Evolutionary conservation across 495 filamentous ascomycete genomes (phyloP).

Genomic region (Trichoderma reesei): DNA sequence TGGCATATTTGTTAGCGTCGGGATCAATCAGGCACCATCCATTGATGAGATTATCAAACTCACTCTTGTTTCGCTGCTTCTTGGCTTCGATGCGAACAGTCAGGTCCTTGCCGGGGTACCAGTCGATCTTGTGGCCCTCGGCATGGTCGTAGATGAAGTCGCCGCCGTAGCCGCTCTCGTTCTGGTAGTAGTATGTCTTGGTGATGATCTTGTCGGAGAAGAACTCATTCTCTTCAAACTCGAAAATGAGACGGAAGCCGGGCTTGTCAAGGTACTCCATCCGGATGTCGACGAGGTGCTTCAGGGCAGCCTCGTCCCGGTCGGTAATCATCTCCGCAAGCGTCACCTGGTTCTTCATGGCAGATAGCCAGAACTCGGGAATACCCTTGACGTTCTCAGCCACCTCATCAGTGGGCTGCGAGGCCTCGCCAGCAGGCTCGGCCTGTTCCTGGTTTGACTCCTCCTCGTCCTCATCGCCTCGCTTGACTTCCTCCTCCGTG

Average conservation of each 20-base stretch:
- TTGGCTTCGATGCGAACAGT: conserved; percentile 94
- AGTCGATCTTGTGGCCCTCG: conserved; percentile 94
- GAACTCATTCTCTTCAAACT: conserved; percentile 88
- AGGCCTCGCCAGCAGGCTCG: conserved; percentile 34
- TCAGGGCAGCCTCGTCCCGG: conserved; percentile 85
- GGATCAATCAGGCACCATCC: neutral
- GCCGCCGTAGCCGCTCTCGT: conserved; percentile 94
- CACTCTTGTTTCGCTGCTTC: conserved; percentile 99
- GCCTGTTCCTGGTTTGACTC: conserved; percentile 21
- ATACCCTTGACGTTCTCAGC: conserved; percentile 54
- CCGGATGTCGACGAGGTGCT: conserved; percentile 84
- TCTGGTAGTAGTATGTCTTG: conserved; percentile 99
- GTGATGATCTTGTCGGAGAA: conserved; percentile 95
- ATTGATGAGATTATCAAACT: conserved; percentile 22
- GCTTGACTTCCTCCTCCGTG: conserved; percentile 71
- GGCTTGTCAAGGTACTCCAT: conserved; percentile 99
- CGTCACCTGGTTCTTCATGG: conserved; percentile 98
- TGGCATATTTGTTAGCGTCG: conserved; percentile 22
- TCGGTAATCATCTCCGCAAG: conserved; percentile 98
- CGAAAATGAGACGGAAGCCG: conserved; percentile 95
- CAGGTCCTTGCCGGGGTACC: conserved; percentile 87
- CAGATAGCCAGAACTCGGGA: conserved; percentile 98
- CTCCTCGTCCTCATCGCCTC: conserved; percentile 70
- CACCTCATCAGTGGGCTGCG: conserved; percentile 40
- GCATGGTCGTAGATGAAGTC: conserved; percentile 99